Conservation (phyloP, 192 early-diverging fungal genomes). For the Entophlyctis luteolus region DNA sequence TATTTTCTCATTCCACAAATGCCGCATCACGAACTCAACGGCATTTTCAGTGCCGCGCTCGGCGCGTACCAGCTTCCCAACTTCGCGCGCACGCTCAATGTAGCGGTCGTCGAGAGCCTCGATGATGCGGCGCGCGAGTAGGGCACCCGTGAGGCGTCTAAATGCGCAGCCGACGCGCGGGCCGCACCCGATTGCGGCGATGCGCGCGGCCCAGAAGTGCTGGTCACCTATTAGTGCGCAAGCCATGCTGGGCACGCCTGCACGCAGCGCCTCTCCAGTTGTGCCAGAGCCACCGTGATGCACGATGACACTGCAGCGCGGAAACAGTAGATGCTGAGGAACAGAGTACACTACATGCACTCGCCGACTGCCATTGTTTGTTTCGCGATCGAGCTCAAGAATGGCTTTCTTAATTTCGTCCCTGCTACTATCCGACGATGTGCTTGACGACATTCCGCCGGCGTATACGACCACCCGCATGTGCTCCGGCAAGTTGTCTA, state of each 20-base stretch:
- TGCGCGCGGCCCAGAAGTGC: conserved; percentile 31
- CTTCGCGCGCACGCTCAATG: conserved; percentile 40
- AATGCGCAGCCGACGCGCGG: conserved; percentile 36
- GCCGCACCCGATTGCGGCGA: conserved; percentile 49
- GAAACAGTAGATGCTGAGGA: background rate
- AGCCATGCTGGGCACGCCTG: background rate
- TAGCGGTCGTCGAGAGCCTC: conserved; percentile 56
- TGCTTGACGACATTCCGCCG: background rate
- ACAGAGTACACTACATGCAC: background rate
- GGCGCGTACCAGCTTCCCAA: conserved; percentile 51
- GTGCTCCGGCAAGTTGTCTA: background rate
- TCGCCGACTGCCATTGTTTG: too few species aligned
- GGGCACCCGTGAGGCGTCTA: conserved; percentile 38
- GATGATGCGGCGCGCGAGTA: conserved; percentile 37
- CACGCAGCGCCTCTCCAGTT: background rate
- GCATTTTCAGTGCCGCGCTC: conserved; percentile 54
- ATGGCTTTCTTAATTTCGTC: background rate
- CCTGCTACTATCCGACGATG: background rate
- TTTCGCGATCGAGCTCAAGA: background rate
- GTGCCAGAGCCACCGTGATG: background rate
- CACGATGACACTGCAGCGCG: background rate
- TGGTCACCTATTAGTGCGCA: background rate
- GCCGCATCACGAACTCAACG: conserved; percentile 55
- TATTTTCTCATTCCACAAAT: too few species aligned
- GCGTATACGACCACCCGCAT: background rate